Conservation (phyloP, 2,329 filamentous ascomycete species). For the Aureobasidium leucospermi region DNA sequence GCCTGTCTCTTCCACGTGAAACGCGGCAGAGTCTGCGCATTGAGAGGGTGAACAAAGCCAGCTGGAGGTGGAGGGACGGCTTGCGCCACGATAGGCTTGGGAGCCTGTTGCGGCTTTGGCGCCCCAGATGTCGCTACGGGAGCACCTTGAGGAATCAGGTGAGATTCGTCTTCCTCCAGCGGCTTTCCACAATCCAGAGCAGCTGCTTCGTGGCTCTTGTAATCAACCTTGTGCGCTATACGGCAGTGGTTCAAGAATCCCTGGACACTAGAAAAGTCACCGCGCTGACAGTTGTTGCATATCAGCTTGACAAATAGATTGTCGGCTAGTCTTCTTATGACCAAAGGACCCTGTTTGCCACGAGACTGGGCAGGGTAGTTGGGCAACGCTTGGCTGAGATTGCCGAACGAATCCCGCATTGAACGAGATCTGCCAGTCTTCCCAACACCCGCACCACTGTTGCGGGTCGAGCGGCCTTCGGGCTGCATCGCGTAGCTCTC, state of each 20-base stretch:
- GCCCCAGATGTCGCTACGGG: constrained; percentile 1
- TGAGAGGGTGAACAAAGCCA: constrained; percentile 15
- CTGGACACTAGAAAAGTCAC: constrained; percentile 92
- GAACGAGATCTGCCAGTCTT: constrained; percentile 46
- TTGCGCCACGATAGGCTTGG: background rate
- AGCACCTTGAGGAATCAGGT: constrained; percentile 14
- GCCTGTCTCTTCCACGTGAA: constrained; percentile 17
- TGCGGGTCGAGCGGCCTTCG: constrained; percentile 74
- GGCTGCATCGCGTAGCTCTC: constrained; percentile 18
- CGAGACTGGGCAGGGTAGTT: constrained; percentile 66
- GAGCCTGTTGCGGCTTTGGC: constrained; percentile 12
- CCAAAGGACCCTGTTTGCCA: constrained; percentile 63
- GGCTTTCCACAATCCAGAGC: constrained; percentile 80
- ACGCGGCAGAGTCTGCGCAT: constrained; percentile 14
- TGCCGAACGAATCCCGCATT: constrained; percentile 51
- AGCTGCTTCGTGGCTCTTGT: constrained; percentile 92
- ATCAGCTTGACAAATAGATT: constrained; percentile 82
- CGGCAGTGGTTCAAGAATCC: constrained; percentile 99
- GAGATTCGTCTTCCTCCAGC: constrained; percentile 59
- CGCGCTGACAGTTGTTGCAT: constrained; percentile 76
- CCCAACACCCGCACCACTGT: constrained; percentile 56
- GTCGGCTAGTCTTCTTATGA: constrained; percentile 75
- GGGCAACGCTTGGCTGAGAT: constrained; percentile 43
- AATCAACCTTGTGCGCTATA: constrained; percentile 87
- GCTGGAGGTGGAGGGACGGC: background rate